Evolutionary conservation across 352 stramenopile species (phyloP), one percentile per base, ranked within the genome.

Genomic region (Globisporangium emineosum): DNA sequence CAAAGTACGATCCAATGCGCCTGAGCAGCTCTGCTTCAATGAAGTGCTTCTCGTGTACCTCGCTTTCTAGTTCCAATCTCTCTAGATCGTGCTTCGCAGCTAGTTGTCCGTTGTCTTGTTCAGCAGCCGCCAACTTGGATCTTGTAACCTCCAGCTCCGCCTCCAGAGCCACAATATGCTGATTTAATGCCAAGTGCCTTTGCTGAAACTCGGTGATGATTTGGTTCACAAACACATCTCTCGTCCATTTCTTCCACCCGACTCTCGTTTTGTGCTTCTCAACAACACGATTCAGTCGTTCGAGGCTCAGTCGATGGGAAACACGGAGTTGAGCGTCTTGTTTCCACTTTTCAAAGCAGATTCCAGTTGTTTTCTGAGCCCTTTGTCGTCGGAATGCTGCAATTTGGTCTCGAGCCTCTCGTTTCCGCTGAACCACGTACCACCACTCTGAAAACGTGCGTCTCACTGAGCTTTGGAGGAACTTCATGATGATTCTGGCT

Each of bases 1-100:
- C 60, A 7, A 83, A 71, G 40, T 77, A 81, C 1, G 51, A 56
- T 0, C 68, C 72, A 12, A 79, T 23, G 63, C 75, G 72, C n/a
- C 76, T 51, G 27, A 68, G 61, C 37, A 83, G 61, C 29, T 59
- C 61, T 15, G 68, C n/a, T 17, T 68, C 64, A 35, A 62, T 33
- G n/a, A 40, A 60, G 13, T 53, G 55, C 55, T 62, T 62, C 23
- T 52, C 57, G 8, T 32, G 33, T 13, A 57, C 60, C 13, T 49
- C 37, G 10, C 23, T 12, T 4, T 50, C 32, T 3, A 67, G 27
- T 4, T 49, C 15, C 12, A 57, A 45, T 1, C 57, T 51, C 12
- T 62, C 55, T 2, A 19, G 19, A 9, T 51, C 21, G 21, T 60
- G 21, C 1, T 33, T 15, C 1, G 43, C 25, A 3, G 21, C 27